Evolutionary conservation across 306 rosid species (phyloP).

Genomic region (Prunus mira): DNA sequence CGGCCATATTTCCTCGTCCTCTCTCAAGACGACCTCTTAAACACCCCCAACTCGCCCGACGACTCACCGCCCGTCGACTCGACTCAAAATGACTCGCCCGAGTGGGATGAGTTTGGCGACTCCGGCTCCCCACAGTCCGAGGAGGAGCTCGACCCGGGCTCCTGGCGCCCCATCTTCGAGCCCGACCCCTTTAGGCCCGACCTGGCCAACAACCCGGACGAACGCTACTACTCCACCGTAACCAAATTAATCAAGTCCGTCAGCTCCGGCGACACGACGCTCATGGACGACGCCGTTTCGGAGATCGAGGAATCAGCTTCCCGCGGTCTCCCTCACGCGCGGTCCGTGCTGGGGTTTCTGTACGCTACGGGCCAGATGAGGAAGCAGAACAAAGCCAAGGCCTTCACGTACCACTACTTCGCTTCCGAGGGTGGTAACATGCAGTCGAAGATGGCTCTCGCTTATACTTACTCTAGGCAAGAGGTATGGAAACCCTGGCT

Average conservation of each 20-base stretch:
- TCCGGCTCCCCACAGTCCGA: constrained; percentile 61
- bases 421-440: constrained; percentile 73
- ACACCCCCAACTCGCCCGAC: constrained; percentile 33
- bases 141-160: constrained; percentile 82
- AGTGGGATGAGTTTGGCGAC: constrained; percentile 93
- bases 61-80: constrained; percentile 50
- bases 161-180: constrained; percentile 93
- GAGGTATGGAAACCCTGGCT: constrained; percentile 47
- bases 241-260: constrained; percentile 48
- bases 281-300: constrained; percentile 55
- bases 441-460: constrained; percentile 97
- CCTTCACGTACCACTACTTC: constrained; percentile 70
- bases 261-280: constrained; percentile 46
- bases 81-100: constrained; percentile 48
- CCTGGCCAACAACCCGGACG: constrained; percentile 22
- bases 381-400: constrained; percentile 64
- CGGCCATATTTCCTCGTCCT: constrained; percentile 70
- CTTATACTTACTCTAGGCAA: constrained; percentile 81
- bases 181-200: constrained; percentile 39
- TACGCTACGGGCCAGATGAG: constrained; percentile 67
- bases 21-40: constrained; percentile 76
- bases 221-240: constrained; percentile 53
- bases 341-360: constrained; percentile 78
- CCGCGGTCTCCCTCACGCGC: constrained; percentile 57
- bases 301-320: constrained; percentile 56